These are phyloP conservation scores for Ailanthus altissimus DNA, from an alignment of 345 rosid species.

Conservation along the genomic window DNA sequence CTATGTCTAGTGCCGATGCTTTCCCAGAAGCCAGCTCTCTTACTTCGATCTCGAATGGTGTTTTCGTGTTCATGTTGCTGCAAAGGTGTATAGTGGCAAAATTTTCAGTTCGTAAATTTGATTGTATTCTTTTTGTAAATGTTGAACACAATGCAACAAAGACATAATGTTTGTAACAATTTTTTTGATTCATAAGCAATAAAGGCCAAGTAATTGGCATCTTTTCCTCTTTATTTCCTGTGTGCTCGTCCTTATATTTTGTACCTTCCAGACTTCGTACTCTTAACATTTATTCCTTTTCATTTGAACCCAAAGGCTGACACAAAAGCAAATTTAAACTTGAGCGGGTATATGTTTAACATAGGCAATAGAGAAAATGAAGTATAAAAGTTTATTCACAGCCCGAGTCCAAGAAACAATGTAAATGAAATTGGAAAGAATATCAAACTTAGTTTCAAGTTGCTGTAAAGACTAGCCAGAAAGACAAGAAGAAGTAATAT, in stretches of 20 bases:
- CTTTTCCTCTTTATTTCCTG: neutral
- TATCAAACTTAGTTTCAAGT: neutral
- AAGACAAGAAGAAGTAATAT: neutral
- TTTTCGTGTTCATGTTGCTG: neutral
- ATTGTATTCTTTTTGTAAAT: slow-evolving; percentile 16
- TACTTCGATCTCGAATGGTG: neutral
- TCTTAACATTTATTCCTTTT: neutral
- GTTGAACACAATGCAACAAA: neutral
- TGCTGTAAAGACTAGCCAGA: neutral
- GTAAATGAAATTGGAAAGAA: neutral
- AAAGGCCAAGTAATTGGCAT: slow-evolving; percentile 1
- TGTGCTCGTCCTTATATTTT: neutral
- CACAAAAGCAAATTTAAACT: neutral
- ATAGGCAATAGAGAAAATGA: neutral
- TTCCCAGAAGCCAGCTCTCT: neutral
- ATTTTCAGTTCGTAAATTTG: neutral
- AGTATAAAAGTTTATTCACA: neutral
- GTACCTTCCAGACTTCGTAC: neutral
- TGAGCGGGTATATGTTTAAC: neutral
- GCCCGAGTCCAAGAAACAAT: neutral
- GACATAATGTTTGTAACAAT: neutral
- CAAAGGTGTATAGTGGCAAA: neutral
- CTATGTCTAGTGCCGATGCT: slow-evolving; percentile 42
- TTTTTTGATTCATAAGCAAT: slow-evolving; percentile 11
- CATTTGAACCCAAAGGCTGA: neutral